phyloP scores from a whole-genome alignment of 2,329 filamentous ascomycete species.

The Aspergillus sp. region DNA sequence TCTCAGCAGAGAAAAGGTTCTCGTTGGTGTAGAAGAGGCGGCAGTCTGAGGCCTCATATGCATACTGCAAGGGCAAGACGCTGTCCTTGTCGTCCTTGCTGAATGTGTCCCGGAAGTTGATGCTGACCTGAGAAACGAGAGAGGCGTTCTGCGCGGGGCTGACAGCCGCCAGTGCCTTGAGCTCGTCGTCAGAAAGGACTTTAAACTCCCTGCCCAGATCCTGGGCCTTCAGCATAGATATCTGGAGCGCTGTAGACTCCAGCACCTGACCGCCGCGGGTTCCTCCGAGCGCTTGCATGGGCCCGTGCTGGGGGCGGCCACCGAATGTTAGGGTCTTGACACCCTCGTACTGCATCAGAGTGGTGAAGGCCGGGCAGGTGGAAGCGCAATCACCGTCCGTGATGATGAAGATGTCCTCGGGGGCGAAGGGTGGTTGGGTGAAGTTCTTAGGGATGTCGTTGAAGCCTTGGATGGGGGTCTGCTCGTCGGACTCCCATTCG shows the following conservation, averaged over 20 bases:
- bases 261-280: conserved; percentile 53
- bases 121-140: neutral
- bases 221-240: neutral
- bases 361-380: conserved; percentile 59
- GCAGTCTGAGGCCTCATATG: conserved; percentile 62
- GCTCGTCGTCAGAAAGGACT: neutral
- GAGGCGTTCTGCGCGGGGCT: neutral
- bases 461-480: conserved; percentile 9
- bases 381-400: conserved; percentile 60
- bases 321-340: conserved; percentile 61
- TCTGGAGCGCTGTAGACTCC: neutral
- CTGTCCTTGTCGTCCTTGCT: conserved; percentile 41
- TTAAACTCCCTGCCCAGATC: neutral
- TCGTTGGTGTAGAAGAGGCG: conserved; percentile 58
- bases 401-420: conserved; percentile 40
- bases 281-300: conserved; percentile 67
- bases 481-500: neutral
- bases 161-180: neutral
- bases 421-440: conserved; percentile 24
- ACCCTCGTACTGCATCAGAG: conserved; percentile 54
- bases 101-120: conserved; percentile 49
- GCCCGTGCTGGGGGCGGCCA: conserved; percentile 54
- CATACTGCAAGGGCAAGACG: conserved; percentile 57
- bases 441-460: conserved; percentile 20
- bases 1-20: conserved; percentile 53